Evolutionary conservation across 1,284 basidiomycete species (phyloP).

Genomic region (Cryptococcus wingfieldii): DNA sequence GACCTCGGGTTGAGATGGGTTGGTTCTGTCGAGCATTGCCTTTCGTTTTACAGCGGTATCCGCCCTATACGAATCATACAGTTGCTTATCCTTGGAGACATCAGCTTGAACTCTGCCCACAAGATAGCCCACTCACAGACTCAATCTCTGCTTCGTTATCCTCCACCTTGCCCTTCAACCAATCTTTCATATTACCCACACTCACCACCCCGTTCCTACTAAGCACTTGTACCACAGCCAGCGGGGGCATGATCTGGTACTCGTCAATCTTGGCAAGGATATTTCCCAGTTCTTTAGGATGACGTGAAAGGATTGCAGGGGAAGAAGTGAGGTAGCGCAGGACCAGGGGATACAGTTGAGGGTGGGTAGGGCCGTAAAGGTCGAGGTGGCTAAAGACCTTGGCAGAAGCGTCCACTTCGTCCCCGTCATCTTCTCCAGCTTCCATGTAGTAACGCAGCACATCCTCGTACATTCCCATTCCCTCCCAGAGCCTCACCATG

Average conservation of each 20-base stretch:
- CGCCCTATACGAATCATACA: constrained; percentile 77
- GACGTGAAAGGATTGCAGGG: constrained; percentile 62
- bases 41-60: constrained; percentile 78
- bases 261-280: constrained; percentile 74
- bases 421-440: constrained; percentile 48
- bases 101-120: background rate
- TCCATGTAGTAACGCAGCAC: constrained; percentile 89
- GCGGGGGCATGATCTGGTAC: constrained; percentile 74
- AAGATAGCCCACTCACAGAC: constrained; percentile 56
- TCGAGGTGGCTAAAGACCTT: constrained; percentile 70
- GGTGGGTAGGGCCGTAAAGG: constrained; percentile 66
- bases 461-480: constrained; percentile 92
- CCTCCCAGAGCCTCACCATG: constrained; percentile 85
- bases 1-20: constrained; percentile 70
- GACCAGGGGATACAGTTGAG: constrained; percentile 81
- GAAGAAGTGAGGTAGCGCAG: constrained; percentile 82
- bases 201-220: constrained; percentile 81
- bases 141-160: constrained; percentile 71
- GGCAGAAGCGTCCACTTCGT: constrained; percentile 46
- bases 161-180: constrained; percentile 73
- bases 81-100: constrained; percentile 64
- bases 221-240: constrained; percentile 82
- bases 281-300: constrained; percentile 64
- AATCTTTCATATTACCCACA: constrained; percentile 84
- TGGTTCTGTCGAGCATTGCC: constrained; percentile 74